phyloP scores from a whole-genome alignment of 305 asterid species.

The Fraxinus xanthoxyloides region DNA sequence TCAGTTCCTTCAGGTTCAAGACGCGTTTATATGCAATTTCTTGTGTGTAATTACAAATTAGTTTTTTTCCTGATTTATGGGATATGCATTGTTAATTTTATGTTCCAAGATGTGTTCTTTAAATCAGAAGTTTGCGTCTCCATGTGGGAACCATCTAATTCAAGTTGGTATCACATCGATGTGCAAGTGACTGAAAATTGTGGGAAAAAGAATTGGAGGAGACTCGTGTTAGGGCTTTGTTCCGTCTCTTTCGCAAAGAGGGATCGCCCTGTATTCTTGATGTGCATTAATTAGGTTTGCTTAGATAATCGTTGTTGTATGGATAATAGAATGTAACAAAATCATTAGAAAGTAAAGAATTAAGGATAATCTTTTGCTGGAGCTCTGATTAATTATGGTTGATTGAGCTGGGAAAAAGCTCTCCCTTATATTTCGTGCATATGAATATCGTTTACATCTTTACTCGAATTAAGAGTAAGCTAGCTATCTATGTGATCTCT shows the following conservation, averaged over 20 bases:
- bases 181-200: neutral
- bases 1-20: constrained; percentile 74
- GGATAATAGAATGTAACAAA: neutral
- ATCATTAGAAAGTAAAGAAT: neutral
- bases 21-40: neutral
- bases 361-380: neutral
- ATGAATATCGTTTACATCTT: neutral
- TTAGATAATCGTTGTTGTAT: neutral
- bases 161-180: neutral
- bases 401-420: neutral
- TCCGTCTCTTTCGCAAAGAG: neutral
- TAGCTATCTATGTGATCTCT: neutral
- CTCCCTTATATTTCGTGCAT: neutral
- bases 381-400: neutral
- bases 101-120: neutral
- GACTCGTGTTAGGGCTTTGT: neutral
- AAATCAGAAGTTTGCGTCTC: neutral
- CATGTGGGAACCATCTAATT: neutral
- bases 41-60: neutral
- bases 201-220: neutral
- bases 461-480: neutral
- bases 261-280: neutral
- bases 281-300: neutral
- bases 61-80: neutral
- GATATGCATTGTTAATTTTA: neutral